Conservation (phyloP, 306 rosid species). For the Potentilla sterilis region DNA sequence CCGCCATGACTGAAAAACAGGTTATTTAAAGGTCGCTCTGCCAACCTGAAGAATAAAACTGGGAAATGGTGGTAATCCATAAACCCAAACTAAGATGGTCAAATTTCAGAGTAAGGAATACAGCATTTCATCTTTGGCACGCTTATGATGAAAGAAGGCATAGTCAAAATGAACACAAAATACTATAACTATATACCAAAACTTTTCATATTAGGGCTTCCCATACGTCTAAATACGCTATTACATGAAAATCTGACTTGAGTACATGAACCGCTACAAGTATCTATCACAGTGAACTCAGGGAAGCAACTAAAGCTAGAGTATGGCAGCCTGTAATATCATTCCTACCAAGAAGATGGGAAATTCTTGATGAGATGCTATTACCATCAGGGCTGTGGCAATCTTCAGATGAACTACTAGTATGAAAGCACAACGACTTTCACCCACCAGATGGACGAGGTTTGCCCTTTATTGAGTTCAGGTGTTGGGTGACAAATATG, state of each 20-base stretch:
- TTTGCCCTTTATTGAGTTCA: slow-evolving; percentile 75
- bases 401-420: slow-evolving; percentile 7
- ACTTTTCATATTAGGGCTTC: not conserved
- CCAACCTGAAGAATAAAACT: too few relatives aligned
- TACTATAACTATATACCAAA: slow-evolving; percentile 3
- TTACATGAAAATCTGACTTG: not conserved
- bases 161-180: not conserved
- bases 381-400: slow-evolving; percentile 10
- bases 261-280: not conserved
- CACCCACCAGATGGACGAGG: slow-evolving; percentile 69
- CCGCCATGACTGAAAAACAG: too few relatives aligned
- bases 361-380: slow-evolving; percentile 1
- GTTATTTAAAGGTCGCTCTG: too few relatives aligned
- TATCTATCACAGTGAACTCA: not conserved
- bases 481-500: slow-evolving; percentile 84
- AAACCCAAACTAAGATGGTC: not conserved
- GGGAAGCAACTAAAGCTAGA: slow-evolving; percentile 6
- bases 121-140: not conserved
- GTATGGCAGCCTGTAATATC: not conserved
- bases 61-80: not conserved
- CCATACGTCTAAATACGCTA: not conserved
- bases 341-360: not conserved
- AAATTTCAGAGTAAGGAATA: not conserved
- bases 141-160: not conserved
- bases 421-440: slow-evolving; percentile 18